Conservation (phyloP, 805 yeast genomes). For the Nakazawaea ambrosiae region DNA sequence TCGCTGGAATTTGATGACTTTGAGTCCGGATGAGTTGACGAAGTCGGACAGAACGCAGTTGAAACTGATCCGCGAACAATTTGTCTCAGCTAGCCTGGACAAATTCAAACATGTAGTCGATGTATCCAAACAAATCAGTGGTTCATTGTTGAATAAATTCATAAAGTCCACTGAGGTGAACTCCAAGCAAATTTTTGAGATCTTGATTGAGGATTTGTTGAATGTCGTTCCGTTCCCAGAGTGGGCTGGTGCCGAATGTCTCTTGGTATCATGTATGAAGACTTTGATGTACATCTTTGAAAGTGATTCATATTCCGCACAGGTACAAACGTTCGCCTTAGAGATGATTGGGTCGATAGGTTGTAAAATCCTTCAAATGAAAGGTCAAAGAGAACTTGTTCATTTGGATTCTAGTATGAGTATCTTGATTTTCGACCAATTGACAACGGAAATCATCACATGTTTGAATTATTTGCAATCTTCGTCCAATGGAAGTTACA, state of each 20-base stretch:
- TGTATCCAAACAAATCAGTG: slow-evolving; percentile 23
- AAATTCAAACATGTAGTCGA: not conserved
- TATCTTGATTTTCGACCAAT: slow-evolving; percentile 5
- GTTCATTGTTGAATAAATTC: slow-evolving; percentile 22
- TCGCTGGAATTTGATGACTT: not conserved
- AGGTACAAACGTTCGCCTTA: slow-evolving; percentile 43
- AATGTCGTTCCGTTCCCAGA: slow-evolving; percentile 44
- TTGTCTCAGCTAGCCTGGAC: not conserved
- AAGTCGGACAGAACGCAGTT: not conserved
- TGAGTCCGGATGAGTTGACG: slow-evolving; percentile 2
- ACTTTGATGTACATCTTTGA: slow-evolving; percentile 33
- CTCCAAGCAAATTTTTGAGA: slow-evolving; percentile 36
- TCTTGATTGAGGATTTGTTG: slow-evolving; percentile 50
- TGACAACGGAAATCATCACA: slow-evolving; percentile 8
- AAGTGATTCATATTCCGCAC: slow-evolving; percentile 30
- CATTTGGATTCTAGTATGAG: slow-evolving; percentile 8
- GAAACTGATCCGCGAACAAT: not conserved
- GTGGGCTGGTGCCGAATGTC: slow-evolving; percentile 52
- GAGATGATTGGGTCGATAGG: slow-evolving; percentile 63
- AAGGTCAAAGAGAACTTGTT: slow-evolving; percentile 12
- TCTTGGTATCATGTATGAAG: slow-evolving; percentile 39
- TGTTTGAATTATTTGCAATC: slow-evolving; percentile 13
- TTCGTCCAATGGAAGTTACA: not conserved
- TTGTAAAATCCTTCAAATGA: slow-evolving; percentile 34
- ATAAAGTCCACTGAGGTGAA: slow-evolving; percentile 24